Evolutionary conservation across 1,284 basidiomycete species (phyloP).

Genomic region (Peniophora sp.): DNA sequence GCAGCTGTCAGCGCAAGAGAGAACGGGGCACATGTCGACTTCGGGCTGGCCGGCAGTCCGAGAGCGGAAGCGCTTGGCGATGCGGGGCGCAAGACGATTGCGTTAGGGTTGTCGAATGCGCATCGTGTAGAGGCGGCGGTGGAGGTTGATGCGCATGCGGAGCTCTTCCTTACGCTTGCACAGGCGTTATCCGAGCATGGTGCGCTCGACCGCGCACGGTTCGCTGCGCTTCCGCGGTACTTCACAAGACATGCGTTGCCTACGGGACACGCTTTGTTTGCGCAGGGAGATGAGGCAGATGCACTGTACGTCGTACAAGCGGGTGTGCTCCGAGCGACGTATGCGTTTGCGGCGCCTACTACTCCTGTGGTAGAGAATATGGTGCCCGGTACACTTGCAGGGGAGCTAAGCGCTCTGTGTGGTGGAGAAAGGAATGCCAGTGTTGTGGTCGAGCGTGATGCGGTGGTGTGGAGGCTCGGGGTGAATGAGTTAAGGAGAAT

Average conservation of each 20-base stretch:
- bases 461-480: constrained; percentile 76
- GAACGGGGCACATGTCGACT: constrained; percentile 44
- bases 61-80: constrained; percentile 68
- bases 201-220: constrained; percentile 36
- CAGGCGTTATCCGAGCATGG: constrained; percentile 73
- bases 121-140: not conserved
- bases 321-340: constrained; percentile 77
- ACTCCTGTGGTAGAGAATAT: constrained; percentile 77
- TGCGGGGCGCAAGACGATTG: constrained; percentile 68
- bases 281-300: constrained; percentile 66
- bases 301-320: constrained; percentile 83
- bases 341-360: constrained; percentile 65
- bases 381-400: constrained; percentile 88
- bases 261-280: constrained; percentile 68
- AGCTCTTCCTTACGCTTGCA: constrained; percentile 61
- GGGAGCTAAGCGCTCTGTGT: constrained; percentile 79
- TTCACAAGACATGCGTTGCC: constrained; percentile 58
- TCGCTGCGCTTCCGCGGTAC: constrained; percentile 60
- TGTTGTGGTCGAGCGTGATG: constrained; percentile 72
- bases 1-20: too few species aligned
- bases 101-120: constrained; percentile 33
- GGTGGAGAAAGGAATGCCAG: constrained; percentile 78
- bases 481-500: constrained; percentile 46
- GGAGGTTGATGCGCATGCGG: constrained; percentile 19
- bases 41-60: constrained; percentile 56